phyloP scores from a whole-genome alignment of 768 basidiomycete species.

The Lactifluus echinatus region DNA sequence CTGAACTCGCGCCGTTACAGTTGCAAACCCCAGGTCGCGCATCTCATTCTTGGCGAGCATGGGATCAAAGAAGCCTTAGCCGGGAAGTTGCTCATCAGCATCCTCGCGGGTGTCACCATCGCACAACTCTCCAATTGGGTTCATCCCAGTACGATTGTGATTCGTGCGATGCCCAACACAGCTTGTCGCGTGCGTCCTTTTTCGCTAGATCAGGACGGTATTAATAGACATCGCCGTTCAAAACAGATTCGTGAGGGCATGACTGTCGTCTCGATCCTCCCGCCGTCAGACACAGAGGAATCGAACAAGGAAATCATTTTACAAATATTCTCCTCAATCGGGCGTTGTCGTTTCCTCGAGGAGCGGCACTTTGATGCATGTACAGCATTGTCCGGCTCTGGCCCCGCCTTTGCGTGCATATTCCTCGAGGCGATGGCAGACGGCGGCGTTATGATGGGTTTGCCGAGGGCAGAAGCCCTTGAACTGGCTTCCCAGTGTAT shows the following conservation, averaged over 20 bases:
- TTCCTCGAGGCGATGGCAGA: constrained; percentile 98
- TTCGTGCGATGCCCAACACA: constrained; percentile 98
- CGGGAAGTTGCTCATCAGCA: constrained; percentile 90
- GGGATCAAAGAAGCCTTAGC: constrained; percentile 80
- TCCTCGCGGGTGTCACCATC: constrained; percentile 95
- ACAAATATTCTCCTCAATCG: constrained; percentile 95
- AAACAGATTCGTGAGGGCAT: constrained; percentile 98
- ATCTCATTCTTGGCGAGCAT: constrained; percentile 56
- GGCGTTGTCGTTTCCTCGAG: constrained; percentile 90
- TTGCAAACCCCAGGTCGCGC: constrained; percentile 89
- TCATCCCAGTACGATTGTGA: constrained; percentile 65
- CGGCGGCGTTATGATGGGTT: constrained; percentile 99
- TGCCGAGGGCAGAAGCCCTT: constrained; percentile 87
- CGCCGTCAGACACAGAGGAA: constrained; percentile 41
- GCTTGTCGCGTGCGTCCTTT: constrained; percentile 71
- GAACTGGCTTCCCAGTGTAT: constrained; percentile 94
- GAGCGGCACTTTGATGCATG: constrained; percentile 99
- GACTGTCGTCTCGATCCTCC: constrained; percentile 83
- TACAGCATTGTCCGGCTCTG: constrained; percentile 91
- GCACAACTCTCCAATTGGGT: constrained; percentile 71
- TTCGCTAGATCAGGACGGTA: no score
- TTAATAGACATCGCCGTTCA: not conserved
- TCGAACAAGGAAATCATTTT: constrained; percentile 66
- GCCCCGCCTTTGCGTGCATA: constrained; percentile 94
- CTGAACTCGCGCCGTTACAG: no score